Conservation (phyloP, 2,329 filamentous ascomycete genomes). For the Apiospora koreana region DNA sequence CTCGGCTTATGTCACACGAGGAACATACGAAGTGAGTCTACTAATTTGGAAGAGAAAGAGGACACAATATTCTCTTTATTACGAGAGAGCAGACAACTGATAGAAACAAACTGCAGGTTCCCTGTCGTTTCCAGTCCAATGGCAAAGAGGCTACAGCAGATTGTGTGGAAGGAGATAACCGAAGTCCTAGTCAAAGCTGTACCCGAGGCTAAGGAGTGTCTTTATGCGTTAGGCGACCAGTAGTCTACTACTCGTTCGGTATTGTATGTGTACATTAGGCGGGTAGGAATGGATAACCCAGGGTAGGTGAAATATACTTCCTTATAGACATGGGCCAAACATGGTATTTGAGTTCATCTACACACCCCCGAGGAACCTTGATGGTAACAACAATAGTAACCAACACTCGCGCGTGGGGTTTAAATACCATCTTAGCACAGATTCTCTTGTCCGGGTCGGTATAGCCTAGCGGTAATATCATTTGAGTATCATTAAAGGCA, state of each 20-base stretch:
- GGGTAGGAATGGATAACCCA: not conserved
- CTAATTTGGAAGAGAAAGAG: not conserved
- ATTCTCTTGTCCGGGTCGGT: not conserved
- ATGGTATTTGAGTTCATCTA: not conserved
- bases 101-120: not conserved
- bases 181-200: not conserved
- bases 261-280: not conserved
- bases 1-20: not conserved
- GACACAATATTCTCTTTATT: not conserved
- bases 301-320: not conserved
- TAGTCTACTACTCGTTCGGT: not conserved
- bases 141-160: not conserved
- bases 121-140: not conserved
- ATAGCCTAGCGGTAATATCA: too few relatives aligned
- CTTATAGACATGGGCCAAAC: not conserved
- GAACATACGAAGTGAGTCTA: not conserved
- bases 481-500: too few relatives aligned
- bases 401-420: not conserved
- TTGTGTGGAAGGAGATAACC: not conserved
- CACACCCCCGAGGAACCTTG: not conserved
- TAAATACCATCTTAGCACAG: not conserved
- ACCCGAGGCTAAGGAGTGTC: not conserved
- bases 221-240: not conserved
- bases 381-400: not conserved
- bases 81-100: not conserved